phyloP scores from a whole-genome alignment of 2,329 filamentous ascomycete genomes.

The Aspergillus pseudoviridinutans region DNA sequence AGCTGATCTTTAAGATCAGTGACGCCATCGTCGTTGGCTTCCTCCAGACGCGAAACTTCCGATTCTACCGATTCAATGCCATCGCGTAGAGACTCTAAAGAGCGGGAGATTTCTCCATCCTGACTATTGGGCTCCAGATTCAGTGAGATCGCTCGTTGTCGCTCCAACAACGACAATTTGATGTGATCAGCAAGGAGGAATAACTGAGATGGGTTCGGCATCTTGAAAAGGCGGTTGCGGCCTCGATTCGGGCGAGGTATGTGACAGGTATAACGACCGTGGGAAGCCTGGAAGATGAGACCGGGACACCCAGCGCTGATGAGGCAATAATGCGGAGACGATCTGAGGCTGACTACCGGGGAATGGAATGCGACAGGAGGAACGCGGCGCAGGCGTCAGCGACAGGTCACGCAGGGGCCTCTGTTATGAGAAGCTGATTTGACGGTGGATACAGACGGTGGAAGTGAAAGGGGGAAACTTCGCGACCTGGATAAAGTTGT shows the following conservation, averaged over 20 bases:
- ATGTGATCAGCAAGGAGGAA: slow-evolving; percentile 94
- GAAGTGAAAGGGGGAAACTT: not conserved
- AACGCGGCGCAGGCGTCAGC: not conserved
- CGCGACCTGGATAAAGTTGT: not conserved
- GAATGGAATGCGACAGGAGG: not conserved
- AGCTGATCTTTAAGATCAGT: slow-evolving; percentile 62
- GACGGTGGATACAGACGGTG: not conserved
- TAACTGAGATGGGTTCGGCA: slow-evolving; percentile 65
- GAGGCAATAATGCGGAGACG: not conserved
- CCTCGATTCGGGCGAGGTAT: not conserved
- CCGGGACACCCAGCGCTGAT: not conserved
- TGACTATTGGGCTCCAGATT: slow-evolving; percentile 75
- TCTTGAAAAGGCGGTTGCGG: slow-evolving; percentile 28
- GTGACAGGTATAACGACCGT: not conserved
- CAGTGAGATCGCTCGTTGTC: slow-evolving; percentile 77
- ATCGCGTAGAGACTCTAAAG: slow-evolving; percentile 78
- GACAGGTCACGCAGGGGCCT: not conserved
- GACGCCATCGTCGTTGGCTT: slow-evolving; percentile 47
- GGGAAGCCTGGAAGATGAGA: not conserved
- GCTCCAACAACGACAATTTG: slow-evolving; percentile 90
- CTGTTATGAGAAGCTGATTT: not conserved
- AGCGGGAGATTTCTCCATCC: slow-evolving; percentile 84
- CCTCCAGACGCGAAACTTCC: slow-evolving; percentile 61
- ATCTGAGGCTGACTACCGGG: not conserved
- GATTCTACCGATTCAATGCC: slow-evolving; percentile 68